Percentiles rank a stretch among this genome's conserved stretches.
Conservation (phyloP, 495 filamentous ascomycete species). For the Penicillium pulvis region DNA sequence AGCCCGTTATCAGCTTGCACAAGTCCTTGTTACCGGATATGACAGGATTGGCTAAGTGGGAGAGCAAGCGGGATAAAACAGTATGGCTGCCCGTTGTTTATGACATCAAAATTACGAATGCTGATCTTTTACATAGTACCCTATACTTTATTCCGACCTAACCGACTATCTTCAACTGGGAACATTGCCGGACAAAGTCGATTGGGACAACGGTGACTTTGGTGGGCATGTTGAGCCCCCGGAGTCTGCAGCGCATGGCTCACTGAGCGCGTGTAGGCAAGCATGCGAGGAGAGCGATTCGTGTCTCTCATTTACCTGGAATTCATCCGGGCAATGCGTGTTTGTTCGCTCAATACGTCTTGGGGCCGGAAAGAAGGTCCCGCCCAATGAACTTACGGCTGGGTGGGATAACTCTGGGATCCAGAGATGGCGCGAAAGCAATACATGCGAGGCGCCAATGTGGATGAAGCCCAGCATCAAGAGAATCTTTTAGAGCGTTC, state of each 20-base stretch:
- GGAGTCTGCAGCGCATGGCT: slow-evolving; percentile 26
- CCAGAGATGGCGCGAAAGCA: slow-evolving; percentile 22
- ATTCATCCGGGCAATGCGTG: slow-evolving; percentile 25
- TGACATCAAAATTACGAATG: neutral
- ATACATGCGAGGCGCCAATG: slow-evolving; percentile 2
- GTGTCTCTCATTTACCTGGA: slow-evolving; percentile 36
- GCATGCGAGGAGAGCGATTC: slow-evolving; percentile 30
- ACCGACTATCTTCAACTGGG: slow-evolving; percentile 28
- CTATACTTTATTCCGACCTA: slow-evolving; percentile 35
- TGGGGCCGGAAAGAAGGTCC: slow-evolving; percentile 15
- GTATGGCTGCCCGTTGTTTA: slow-evolving; percentile 16
- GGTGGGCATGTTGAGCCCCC: slow-evolving; percentile 28
- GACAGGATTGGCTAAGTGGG: slow-evolving; percentile 27
- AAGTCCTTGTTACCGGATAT: slow-evolving; percentile 38
- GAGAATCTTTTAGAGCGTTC: slow-evolving; percentile 28
- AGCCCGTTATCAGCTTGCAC: slow-evolving; percentile 56
- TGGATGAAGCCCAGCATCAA: slow-evolving; percentile 38
- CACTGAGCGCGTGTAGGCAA: slow-evolving; percentile 26
- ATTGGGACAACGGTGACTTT: slow-evolving; percentile 43
- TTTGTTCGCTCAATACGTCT: slow-evolving; percentile 32
- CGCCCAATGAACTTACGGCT: slow-evolving; percentile 22
- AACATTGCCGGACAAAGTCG: slow-evolving; percentile 15
- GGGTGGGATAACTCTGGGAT: slow-evolving; percentile 40
- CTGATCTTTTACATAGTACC: slow-evolving; percentile 11
- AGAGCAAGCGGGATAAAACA: slow-evolving; percentile 23